Base-by-base conservation (phyloP, 257 asterid species). In the Buddleja alternifolia region DNA sequence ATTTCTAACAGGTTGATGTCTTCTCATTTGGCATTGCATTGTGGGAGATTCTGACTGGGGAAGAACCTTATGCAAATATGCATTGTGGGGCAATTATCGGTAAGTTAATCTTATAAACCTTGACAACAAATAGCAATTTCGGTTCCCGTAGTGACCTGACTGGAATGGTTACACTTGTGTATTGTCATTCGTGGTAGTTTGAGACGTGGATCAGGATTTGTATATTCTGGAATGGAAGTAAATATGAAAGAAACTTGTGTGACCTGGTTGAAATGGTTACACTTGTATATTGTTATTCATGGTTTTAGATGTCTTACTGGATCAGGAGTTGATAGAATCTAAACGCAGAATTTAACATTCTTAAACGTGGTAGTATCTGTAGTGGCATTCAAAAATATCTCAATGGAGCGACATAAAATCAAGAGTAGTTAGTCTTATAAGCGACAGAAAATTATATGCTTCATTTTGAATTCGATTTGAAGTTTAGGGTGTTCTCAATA, bases 81-180 rank as follows among this genome's bases (percentile, higher is more conserved):
- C 94, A 86, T 65, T 89, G 88, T 73, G 96, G 91, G 55, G 88
- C 88, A 67, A 89, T 89, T 72, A 89, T 89, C 46, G 96, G 96
- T 86, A 66, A 81, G 86, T 71, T 41, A 41, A 60, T 55, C 58
- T 44, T 60, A 23, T 48, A 45, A 16, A 24, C 76, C 32, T 52
- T 57, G 69, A 44, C 55, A 20, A 50, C 34, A 46, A 24, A 55
- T 17, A 50, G 20, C 37, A 19, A 24, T 11, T 19, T 77, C 29
- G 45, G 39, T 57, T 52, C 32, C 47, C 3, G 7, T 9, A 51
- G 9, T 40, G 40, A n/a, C 17, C 48, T 61, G 56, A 40, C 4
- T 61, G 42, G n/a, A n/a, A n/a, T 6, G 37, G 16, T 19, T 34
- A 24, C 23, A 53, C 14, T 54, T 16, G 51, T 54, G 14, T 21